Evolutionary conservation across 805 yeast genomes (phyloP).

Genomic region (Pichia membranifaciens): DNA sequence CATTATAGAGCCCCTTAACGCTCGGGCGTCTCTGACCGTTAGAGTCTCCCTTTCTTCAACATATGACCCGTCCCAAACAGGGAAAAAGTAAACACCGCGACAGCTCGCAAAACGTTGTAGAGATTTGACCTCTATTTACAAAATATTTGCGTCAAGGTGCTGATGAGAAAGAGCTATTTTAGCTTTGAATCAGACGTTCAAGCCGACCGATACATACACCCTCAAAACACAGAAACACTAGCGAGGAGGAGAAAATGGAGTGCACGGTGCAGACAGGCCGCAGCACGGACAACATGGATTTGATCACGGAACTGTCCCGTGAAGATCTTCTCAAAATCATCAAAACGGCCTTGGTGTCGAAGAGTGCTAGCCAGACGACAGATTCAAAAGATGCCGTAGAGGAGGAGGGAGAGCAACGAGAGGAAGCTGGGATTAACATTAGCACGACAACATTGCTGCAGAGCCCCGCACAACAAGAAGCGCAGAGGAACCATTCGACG

Average conservation of each 20-base stretch:
- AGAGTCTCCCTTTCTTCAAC: no score
- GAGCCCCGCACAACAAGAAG: no score
- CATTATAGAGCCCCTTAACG: no score
- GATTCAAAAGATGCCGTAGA: neutral
- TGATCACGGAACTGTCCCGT: conserved; percentile 2
- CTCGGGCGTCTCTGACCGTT: no score
- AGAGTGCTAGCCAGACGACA: neutral
- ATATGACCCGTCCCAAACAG: conserved; percentile 8
- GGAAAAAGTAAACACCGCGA: conserved; percentile 14
- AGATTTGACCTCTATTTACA: no score
- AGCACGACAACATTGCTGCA: no score
- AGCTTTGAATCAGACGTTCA: no score
- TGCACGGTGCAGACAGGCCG: no score
- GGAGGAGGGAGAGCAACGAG: neutral
- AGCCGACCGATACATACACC: neutral
- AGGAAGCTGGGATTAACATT: no score
- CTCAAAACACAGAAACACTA: neutral
- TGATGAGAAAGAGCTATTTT: no score
- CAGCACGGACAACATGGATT: conserved; percentile 1
- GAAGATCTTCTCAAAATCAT: conserved; percentile 3
- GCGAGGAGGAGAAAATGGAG: no score
- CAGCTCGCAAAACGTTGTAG: neutral
- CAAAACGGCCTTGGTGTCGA: neutral
- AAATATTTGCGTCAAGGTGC: no score
- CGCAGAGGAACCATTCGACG: neutral